These are phyloP conservation scores for Mediolabrus comicus DNA, from an alignment of 108 stramenopile genomes.

Conservation along the genomic window DNA sequence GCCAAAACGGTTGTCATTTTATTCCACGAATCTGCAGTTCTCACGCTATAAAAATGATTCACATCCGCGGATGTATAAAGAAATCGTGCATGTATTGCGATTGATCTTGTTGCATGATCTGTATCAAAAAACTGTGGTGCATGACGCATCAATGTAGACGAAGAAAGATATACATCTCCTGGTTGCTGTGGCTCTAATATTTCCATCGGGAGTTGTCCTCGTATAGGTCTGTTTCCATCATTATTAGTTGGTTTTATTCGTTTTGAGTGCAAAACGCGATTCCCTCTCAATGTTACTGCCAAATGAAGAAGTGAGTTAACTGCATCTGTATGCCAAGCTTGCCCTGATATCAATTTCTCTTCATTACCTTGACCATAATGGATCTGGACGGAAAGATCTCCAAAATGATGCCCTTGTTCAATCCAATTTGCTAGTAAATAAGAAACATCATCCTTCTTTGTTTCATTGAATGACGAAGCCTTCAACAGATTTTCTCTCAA, in stretches of 20 bases:
- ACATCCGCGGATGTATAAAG: constrained; percentile 28
- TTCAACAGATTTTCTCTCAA: constrained; percentile 8
- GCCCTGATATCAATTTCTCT: constrained; percentile 21
- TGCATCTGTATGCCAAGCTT: constrained; percentile 36
- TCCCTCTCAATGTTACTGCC: constrained; percentile 27
- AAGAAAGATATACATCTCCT: constrained; percentile 20
- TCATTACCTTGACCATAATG: constrained; percentile 30
- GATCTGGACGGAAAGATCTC: constrained; percentile 31
- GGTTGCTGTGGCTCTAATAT: constrained; percentile 16
- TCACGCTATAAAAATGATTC: constrained; percentile 10
- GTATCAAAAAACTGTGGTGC: constrained; percentile 35
- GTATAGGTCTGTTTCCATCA: background rate
- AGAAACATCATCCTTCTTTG: constrained; percentile 18
- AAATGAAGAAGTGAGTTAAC: constrained; percentile 28
- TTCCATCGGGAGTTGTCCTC: background rate
- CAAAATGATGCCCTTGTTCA: constrained; percentile 25
- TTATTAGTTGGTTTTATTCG: constrained; percentile 1
- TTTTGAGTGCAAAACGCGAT: constrained; percentile 30
- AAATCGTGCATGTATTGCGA: constrained; percentile 31
- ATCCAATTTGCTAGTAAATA: constrained; percentile 27
- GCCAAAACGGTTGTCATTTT: constrained; percentile 16
- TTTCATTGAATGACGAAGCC: constrained; percentile 5
- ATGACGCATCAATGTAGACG: constrained; percentile 25
- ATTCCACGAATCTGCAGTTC: constrained; percentile 21
- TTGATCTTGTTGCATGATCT: constrained; percentile 11